Conservation (phyloP, 331 rosid genomes). For the Pyrus hybrid region DNA sequence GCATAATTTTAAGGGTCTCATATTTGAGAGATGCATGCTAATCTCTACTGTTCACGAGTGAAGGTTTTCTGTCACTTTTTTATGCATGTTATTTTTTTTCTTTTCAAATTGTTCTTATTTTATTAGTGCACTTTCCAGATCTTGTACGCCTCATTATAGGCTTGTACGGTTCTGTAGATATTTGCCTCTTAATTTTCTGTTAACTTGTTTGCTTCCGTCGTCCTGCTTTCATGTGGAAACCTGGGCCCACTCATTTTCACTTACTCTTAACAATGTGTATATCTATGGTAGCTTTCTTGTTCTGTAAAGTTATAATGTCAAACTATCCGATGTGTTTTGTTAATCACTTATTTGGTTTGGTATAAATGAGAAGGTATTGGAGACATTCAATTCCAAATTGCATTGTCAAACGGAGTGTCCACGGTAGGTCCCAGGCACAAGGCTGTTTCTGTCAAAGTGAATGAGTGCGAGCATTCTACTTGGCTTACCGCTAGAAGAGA, state of each 20-base stretch:
- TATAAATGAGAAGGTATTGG: slow-evolving; percentile 23
- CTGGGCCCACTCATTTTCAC: not conserved
- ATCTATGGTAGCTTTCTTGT: not conserved
- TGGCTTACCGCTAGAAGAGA: slow-evolving; percentile 74
- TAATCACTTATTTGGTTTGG: slow-evolving; percentile 10
- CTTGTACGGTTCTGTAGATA: not conserved
- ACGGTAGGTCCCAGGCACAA: slow-evolving; percentile 50
- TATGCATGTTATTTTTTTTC: not conserved
- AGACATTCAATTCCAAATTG: slow-evolving; percentile 49
- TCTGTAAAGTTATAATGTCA: not conserved
- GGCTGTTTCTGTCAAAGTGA: slow-evolving; percentile 52
- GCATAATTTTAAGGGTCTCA: not conserved
- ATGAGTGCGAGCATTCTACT: slow-evolving; percentile 29
- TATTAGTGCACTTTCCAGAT: not conserved
- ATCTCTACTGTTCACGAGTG: not conserved
- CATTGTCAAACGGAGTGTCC: slow-evolving; percentile 55
- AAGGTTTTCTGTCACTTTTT: not conserved
- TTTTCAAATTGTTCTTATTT: not conserved
- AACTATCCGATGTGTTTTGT: not conserved
- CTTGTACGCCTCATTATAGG: not conserved
- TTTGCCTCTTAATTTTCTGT: not conserved
- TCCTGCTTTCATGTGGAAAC: not conserved
- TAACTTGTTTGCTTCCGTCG: not conserved
- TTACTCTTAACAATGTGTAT: not conserved
- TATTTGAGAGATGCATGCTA: not conserved